Percentiles rank a stretch among this genome's conserved stretches.
Conservation (phyloP, 108 stramenopile genomes). For the Skeletonema potamos region DNA sequence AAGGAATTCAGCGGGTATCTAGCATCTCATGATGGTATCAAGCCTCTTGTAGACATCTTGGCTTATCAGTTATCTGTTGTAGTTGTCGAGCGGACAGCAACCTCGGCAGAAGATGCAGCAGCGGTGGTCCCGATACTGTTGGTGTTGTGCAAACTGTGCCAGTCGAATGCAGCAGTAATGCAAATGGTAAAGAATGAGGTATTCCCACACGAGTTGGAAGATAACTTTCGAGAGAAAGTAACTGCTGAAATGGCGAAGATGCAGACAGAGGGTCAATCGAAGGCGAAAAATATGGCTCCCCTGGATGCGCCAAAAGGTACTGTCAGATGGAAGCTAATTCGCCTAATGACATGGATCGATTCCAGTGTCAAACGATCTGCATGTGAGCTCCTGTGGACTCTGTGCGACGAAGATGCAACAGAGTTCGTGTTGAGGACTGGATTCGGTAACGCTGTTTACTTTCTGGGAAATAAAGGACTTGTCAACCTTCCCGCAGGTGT, state of each 20-base stretch:
- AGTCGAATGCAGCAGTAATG: slow-evolving; percentile 35
- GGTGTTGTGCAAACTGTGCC: slow-evolving; percentile 52
- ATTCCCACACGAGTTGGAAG: slow-evolving; percentile 64
- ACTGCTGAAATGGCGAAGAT: slow-evolving; percentile 34
- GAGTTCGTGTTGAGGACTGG: slow-evolving; percentile 76
- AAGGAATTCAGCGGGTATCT: slow-evolving; percentile 46
- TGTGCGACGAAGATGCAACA: slow-evolving; percentile 67
- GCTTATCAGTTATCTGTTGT: slow-evolving; percentile 52
- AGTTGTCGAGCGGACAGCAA: slow-evolving; percentile 43
- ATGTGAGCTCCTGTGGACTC: slow-evolving; percentile 78
- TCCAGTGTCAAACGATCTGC: slow-evolving; percentile 73
- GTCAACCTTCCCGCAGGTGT: slow-evolving; percentile 56
- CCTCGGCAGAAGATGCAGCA: slow-evolving; percentile 48
- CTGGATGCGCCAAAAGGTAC: slow-evolving; percentile 80
- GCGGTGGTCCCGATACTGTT: slow-evolving; percentile 73
- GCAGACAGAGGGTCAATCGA: slow-evolving; percentile 15
- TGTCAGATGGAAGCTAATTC: slow-evolving; percentile 66
- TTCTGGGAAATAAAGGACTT: slow-evolving; percentile 75
- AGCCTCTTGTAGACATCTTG: slow-evolving; percentile 49
- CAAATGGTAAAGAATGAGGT: slow-evolving; percentile 48
- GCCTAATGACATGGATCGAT: slow-evolving; percentile 77
- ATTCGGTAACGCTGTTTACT: slow-evolving; percentile 81
- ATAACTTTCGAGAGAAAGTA: slow-evolving; percentile 16
- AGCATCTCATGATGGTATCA: slow-evolving; percentile 22
- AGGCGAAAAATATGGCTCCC: slow-evolving; percentile 72